These are phyloP conservation scores for Neoboletus magnificus DNA, from an alignment of 768 basidiomycete genomes.

Conservation along the genomic window DNA sequence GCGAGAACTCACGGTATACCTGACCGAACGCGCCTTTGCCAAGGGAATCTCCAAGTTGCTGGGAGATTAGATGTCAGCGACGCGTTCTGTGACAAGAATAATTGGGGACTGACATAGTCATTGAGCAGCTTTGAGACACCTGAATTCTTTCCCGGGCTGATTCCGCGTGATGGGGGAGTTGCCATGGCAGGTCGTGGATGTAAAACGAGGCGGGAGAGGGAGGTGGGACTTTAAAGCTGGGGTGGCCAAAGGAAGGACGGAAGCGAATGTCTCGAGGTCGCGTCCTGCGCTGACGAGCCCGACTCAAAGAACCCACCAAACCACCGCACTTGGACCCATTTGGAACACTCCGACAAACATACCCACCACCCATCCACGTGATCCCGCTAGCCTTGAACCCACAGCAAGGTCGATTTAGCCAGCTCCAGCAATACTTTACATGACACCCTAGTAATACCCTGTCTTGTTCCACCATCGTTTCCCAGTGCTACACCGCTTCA, in stretches of 20 bases:
- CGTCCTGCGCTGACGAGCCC: constrained; percentile 36
- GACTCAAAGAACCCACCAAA: constrained; percentile 20
- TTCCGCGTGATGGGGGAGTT: constrained; percentile 14
- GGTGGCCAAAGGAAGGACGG: constrained; percentile 10
- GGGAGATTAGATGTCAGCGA: constrained; percentile 9
- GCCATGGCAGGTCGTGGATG: constrained; percentile 18
- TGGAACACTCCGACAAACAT: constrained; percentile 23
- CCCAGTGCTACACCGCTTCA: background rate
- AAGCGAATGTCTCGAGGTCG: constrained; percentile 24
- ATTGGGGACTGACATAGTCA: constrained; percentile 52
- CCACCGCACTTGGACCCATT: constrained; percentile 26
- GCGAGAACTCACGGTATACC: constrained; percentile 76
- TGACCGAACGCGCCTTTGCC: constrained; percentile 97
- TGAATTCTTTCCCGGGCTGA: constrained; percentile 27
- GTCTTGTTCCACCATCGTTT: background rate
- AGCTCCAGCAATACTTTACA: background rate
- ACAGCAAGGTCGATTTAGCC: constrained; percentile 2
- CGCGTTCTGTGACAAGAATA: background rate
- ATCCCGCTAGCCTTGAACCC: constrained; percentile 8
- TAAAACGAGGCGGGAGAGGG: background rate
- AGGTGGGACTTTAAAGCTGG: constrained; percentile 4
- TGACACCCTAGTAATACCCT: background rate
- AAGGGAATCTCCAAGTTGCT: constrained; percentile 97
- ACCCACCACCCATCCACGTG: constrained; percentile 19
- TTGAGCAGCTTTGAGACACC: constrained; percentile 54